phyloP scores from a whole-genome alignment of 2,329 filamentous ascomycete species.

The Metarhizium robertsii region DNA sequence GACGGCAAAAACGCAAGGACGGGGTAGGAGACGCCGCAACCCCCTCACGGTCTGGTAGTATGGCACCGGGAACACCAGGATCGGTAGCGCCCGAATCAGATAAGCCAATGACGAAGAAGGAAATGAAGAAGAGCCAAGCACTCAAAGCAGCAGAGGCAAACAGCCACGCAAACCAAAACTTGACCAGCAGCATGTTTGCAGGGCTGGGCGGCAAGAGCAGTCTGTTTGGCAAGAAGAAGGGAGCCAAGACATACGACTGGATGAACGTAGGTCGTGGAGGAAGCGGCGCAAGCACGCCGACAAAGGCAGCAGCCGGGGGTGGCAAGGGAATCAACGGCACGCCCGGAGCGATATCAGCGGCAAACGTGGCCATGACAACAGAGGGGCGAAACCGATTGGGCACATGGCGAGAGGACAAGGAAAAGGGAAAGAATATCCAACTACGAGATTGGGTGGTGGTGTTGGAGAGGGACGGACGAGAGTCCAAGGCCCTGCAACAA shows the following conservation, averaged over 20 bases:
- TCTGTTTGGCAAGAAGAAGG: conserved; percentile 50
- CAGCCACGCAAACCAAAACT: conserved; percentile 73
- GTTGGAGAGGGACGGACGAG: conserved; percentile 68
- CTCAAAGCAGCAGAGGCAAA: conserved; percentile 70
- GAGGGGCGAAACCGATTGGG: conserved; percentile 57
- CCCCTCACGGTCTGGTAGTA: conserved; percentile 44
- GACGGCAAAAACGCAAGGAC: conserved; percentile 54
- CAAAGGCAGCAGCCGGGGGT: conserved; percentile 22
- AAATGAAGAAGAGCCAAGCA: conserved; percentile 64
- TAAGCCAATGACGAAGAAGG: conserved; percentile 79
- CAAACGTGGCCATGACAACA: conserved; percentile 37
- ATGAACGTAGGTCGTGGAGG: conserved; percentile 48
- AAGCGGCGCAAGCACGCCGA: conserved; percentile 45
- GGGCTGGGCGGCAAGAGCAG: conserved; percentile 54
- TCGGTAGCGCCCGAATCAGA: conserved; percentile 52
- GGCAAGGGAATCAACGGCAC: conserved; percentile 24
- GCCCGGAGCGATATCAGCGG: conserved; percentile 19
- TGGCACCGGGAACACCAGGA: conserved; percentile 52
- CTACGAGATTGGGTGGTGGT: conserved; percentile 73
- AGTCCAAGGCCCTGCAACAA: conserved; percentile 51
- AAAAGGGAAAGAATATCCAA: conserved; percentile 71
- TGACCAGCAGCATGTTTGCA: conserved; percentile 66
- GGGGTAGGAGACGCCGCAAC: conserved; percentile 43
- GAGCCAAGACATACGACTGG: conserved; percentile 64
- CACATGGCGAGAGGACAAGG: conserved; percentile 68